Base-by-base conservation (phyloP, 2,329 filamentous ascomycete species). In the Fusarium gaditjirri region DNA sequence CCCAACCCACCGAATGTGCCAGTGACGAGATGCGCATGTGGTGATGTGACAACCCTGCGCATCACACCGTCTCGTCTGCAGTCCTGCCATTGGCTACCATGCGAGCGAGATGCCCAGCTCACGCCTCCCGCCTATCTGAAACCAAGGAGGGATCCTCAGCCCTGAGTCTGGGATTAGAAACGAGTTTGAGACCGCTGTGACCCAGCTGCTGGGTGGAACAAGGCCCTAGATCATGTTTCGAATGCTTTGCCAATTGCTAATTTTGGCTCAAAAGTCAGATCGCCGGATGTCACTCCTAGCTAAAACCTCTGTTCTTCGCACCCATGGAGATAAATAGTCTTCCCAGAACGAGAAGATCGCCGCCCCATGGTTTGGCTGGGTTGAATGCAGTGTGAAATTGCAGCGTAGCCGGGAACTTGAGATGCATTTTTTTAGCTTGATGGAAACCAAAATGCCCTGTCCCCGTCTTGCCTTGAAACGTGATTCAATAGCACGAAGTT, bases 11-110 rank as follows among this genome's bases (percentile, higher is more conserved):
- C 55, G 60, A 71, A 64, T 70, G 63, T 74, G 74, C 75, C 68
- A 77, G 75, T 77, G 74, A 77, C 68, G 54, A 75, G 71, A 75
- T 74, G 65, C 71, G 74, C 73, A 77, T 75, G 73, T 72, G 68
- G 71, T 75, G 74, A 73, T 76, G 75, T 77, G 75, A 77, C 64
- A 73, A 68, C 68, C 72, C 71, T 77, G 62, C 55, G 58, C 75
- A 69, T 77, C 75, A 77, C 75, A 77, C 71, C 75, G 75, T 77
- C 72, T 75, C 60, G 60, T 17, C 39, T 47, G 36, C 43, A 21
- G 35, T 23, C 27, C 17, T 55, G 39, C 55, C 62, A 75, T 77
- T 76, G 75, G 75, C 68, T 75, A 67, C 54, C 71, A 58, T 53
- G 31, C 60, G 41, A 49, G 50, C 55, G 42, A 72, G 23, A 61